Evolutionary conservation across 768 basidiomycete species (phyloP), one percentile per base, ranked within the genome.

Genomic region (Rhodotorula sphaerocarpa): DNA sequence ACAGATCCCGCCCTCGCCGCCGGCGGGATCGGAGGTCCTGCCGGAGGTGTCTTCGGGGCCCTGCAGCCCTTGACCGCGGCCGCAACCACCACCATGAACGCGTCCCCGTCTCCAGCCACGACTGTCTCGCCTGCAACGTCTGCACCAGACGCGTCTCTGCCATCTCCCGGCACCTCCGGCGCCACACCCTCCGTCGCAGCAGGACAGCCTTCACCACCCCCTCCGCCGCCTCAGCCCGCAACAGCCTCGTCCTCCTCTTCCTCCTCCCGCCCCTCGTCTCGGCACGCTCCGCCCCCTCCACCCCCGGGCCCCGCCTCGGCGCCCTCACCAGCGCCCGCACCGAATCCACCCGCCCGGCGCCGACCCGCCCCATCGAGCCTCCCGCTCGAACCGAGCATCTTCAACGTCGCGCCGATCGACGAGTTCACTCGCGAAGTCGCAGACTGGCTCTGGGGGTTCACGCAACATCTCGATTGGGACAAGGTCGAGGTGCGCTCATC

Each of bases 381-480:
- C 53, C 50, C 15, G 15, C 70, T 77, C 33, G 74, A 75, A 50
- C 75, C 76, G 7, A 88, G 86, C 21, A 88, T 92, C 66, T 82
- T 95, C 33, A 87, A 86, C 56, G 84, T 90, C 53, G 90, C 92
- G 73, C 90, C 90, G 3, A 78, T 89, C 34, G 91, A 95, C 75
- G 91, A 93, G 73, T 91, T 95, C 73, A 90, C 90, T 74, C 83
- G 83, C 73, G 87, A 90, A 73, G 81, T 95, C 59, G 90, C 88
- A 42, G 88, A 93, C 76, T 95, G 89, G 75, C 78, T 92, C n/a
- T 73, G 74, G 72, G 58, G 59, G 84, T 82, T 82, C 39, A 79
- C 79, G 39, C 71, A 74, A 16, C 23, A 5, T 30, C 27, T 64
- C 10, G 63, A 64, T n/a, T 60, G 66, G 64, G 71, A 73, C 23